These are phyloP conservation scores for Spraguea lophii DNA, from an alignment of 371 early-diverging fungal genomes.

Conservation along the genomic window DNA sequence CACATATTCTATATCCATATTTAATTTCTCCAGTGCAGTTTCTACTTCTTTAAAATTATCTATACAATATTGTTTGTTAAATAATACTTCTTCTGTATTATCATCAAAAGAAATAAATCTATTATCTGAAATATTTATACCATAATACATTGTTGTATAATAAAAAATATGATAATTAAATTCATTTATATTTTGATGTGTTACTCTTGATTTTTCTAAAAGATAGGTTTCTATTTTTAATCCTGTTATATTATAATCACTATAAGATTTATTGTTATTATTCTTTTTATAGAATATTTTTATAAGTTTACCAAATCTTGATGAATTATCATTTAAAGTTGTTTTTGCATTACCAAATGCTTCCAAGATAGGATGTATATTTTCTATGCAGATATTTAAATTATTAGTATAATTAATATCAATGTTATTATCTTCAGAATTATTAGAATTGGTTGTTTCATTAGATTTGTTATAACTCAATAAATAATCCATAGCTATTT, in stretches of 20 bases:
- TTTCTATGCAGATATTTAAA: slow-evolving; percentile 2
- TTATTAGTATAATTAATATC: neutral
- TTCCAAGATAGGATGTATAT: slow-evolving; percentile 32
- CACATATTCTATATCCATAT: slow-evolving; percentile 54
- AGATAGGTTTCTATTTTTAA: slow-evolving; percentile 36
- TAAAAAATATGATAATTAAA: slow-evolving; percentile 43
- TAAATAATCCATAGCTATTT: slow-evolving; percentile 37
- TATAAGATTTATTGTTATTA: neutral
- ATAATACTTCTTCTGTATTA: neutral
- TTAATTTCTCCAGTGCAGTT: slow-evolving; percentile 55
- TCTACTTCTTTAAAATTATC: slow-evolving; percentile 49
- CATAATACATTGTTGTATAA: slow-evolving; percentile 56
- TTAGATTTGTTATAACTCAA: neutral
- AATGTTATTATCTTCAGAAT: neutral
- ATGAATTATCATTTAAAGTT: slow-evolving; percentile 39
- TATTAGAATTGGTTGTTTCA: slow-evolving; percentile 1
- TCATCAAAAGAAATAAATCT: slow-evolving; percentile 55
- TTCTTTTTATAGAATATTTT: slow-evolving; percentile 16
- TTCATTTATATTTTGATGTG: slow-evolving; percentile 39
- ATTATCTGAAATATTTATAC: slow-evolving; percentile 55
- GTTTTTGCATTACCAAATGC: slow-evolving; percentile 46
- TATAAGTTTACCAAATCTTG: slow-evolving; percentile 44
- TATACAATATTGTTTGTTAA: slow-evolving; percentile 49
- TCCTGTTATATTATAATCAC: slow-evolving; percentile 17
- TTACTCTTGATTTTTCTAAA: slow-evolving; percentile 43